These are phyloP conservation scores for Sarocladiaceae sp. DNA, from an alignment of 2,329 filamentous ascomycete species.

Conservation along the genomic window DNA sequence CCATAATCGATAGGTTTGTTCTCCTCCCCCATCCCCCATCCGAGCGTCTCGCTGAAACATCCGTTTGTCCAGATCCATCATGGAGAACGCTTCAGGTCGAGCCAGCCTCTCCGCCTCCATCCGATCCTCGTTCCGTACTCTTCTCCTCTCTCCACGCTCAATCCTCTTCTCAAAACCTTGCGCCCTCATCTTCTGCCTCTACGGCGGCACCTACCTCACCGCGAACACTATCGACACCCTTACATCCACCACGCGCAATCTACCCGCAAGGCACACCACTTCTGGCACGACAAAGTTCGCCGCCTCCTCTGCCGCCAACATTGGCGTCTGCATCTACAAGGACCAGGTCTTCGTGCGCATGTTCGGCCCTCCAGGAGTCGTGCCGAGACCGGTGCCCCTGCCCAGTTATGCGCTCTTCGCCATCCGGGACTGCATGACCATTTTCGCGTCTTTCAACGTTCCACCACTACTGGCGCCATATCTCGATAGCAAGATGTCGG, in stretches of 20 bases:
- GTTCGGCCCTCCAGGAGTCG: constrained; percentile 58
- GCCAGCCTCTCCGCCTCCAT: constrained; percentile 54
- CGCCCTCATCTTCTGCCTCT: constrained; percentile 65
- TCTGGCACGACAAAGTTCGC: constrained; percentile 74
- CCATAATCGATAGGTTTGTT: constrained; percentile 74
- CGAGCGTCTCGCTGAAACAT: constrained; percentile 10
- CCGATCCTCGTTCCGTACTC: constrained; percentile 46
- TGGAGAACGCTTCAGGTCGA: constrained; percentile 73
- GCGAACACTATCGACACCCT: constrained; percentile 83
- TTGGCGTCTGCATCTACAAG: constrained; percentile 82
- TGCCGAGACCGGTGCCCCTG: constrained; percentile 54
- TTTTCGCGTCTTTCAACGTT: constrained; percentile 88
- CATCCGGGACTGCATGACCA: constrained; percentile 76
- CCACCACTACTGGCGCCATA: constrained; percentile 70
- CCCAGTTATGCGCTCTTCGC: constrained; percentile 75
- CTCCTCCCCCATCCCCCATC: constrained; percentile 9
- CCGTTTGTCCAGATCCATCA: constrained; percentile 54
- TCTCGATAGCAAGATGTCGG: constrained; percentile 49
- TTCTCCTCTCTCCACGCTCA: constrained; percentile 53
- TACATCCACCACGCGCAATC: constrained; percentile 54
- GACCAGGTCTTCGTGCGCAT: constrained; percentile 79
- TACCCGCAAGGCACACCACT: constrained; percentile 57
- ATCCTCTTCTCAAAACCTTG: constrained; percentile 62
- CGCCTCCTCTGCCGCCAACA: constrained; percentile 74
- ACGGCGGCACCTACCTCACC: constrained; percentile 83